Evolutionary conservation across 176 grass and related monocot genomes (phyloP), one percentile per base, ranked within the genome.

Genomic region (Tillandsia fasciculata): DNA sequence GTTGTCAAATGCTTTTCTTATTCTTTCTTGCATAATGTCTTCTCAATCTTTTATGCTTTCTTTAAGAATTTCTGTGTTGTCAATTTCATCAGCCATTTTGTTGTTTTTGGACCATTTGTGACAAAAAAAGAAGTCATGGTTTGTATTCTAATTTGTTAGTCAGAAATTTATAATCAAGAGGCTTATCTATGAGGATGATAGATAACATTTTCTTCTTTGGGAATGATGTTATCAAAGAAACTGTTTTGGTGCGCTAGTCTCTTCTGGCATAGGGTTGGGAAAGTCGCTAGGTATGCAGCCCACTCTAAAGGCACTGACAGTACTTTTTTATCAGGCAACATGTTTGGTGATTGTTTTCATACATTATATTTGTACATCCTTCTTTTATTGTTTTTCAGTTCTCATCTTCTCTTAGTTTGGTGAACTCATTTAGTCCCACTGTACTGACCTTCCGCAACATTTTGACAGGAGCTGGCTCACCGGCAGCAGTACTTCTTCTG

Each of bases 401-500:
- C 15, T 47, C 48, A 14, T 26, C 26, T 66, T 74, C 50, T 17
- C 53, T 71, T 53, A 51, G 10, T 9, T 48, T 15, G 12, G 7
- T 42, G 7, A 12, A 63, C 70, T 64, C 2, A 61, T 22, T 66
- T 70, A 61, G 65, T 26, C 73, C 3, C 48, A 29, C 63, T 47
- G 48, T 72, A 65, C 49, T 54, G 64, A 84, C 23, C 12, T 67
- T 75, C 73, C 24, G 20, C 12, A 63, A 28, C 66, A 70, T 79
- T 81, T 90, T 70, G 12, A 76, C 82, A 99, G 94, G 94, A 99
- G 69, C 53, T 99, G 86, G 89, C 94, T 82, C 94, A 99, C 74
- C 82, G 89, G 70, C 84, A 93, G 71, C 87, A 99, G 63, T 93
- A 93, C 78, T 99, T 93, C 67, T 99, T 85, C 51, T 99, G 94